A percentile compares a stretch with the other conserved stretches of the same genome.
phyloP scores from a whole-genome alignment of 768 basidiomycete species.

The Rhodotorula toruloides region DNA sequence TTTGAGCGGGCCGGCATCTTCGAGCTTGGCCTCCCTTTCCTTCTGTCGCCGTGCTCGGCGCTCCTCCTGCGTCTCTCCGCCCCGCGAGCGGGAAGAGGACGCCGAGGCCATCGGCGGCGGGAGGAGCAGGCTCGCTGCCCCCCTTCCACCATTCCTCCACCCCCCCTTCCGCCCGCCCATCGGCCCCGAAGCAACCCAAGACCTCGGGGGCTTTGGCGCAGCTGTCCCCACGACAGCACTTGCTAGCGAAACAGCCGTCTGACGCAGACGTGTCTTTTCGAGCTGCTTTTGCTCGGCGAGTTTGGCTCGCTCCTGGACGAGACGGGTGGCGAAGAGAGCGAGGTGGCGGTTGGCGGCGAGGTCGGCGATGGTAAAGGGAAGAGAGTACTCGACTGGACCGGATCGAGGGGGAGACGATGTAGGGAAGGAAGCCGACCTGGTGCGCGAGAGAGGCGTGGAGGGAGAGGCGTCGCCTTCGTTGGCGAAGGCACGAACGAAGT shows the following conservation, averaged over 20 bases:
- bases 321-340: neutral
- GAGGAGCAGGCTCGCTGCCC: no score
- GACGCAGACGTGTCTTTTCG: no score
- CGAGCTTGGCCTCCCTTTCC: neutral
- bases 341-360: neutral
- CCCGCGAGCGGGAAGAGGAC: neutral
- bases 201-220: neutral
- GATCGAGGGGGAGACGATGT: neutral
- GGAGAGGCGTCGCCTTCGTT: no score
- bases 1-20: neutral
- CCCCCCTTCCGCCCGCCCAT: no score
- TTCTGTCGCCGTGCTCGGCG: neutral
- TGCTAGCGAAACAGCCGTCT: no score
- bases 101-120: no score
- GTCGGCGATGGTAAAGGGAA: conserved; percentile 4
- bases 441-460: neutral
- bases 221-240: no score
- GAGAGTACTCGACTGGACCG: neutral
- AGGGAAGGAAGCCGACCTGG: neutral
- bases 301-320: neutral
- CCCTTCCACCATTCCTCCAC: no score
- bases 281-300: neutral
- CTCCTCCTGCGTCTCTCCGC: neutral
- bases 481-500: neutral
- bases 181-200: no score